Conservation (phyloP, 768 basidiomycete genomes). For the Chalciporus chontae region DNA sequence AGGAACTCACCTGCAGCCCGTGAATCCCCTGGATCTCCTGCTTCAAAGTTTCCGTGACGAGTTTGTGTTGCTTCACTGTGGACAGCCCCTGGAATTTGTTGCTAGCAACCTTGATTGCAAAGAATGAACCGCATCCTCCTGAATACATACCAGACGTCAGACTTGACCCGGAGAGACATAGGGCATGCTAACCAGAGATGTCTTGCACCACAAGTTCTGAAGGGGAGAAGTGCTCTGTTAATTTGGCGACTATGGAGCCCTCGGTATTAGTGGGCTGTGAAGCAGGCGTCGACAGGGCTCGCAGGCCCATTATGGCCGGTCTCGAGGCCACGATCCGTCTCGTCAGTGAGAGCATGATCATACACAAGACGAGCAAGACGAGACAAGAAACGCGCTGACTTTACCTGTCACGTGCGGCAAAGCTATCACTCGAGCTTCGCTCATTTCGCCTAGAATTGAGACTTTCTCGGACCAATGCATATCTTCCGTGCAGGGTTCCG, state of each 20-base stretch:
- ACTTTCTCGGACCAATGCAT: slow-evolving; percentile 14
- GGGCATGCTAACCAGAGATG: slow-evolving; percentile 75
- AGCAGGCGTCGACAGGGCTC: slow-evolving; percentile 20
- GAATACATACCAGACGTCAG: slow-evolving; percentile 4
- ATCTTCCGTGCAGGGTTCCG: slow-evolving; percentile 19
- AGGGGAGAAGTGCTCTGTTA: slow-evolving; percentile 73
- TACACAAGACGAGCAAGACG: too few species aligned
- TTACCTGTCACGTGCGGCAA: slow-evolving; percentile 14
- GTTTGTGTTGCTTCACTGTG: slow-evolving; percentile 88
- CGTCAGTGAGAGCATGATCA: slow-evolving; percentile 29
- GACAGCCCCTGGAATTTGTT: slow-evolving; percentile 81
- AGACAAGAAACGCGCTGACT: not conserved
- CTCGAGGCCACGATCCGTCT: slow-evolving; percentile 33
- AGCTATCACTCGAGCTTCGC: not conserved
- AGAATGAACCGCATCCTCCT: slow-evolving; percentile 99
- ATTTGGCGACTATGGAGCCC: slow-evolving; percentile 63
- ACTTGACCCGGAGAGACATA: not conserved
- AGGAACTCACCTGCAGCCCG: slow-evolving; percentile 75
- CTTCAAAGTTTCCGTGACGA: slow-evolving; percentile 84
- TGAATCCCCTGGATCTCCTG: slow-evolving; percentile 89
- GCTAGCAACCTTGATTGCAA: slow-evolving; percentile 86
- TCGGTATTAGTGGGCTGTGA: slow-evolving; percentile 36
- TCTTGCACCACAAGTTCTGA: slow-evolving; percentile 85
- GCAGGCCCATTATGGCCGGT: slow-evolving; percentile 26
- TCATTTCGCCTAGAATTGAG: not conserved